A percentile compares a stretch with the other conserved stretches of the same genome.
Conservation (phyloP, 148 eudicot genomes). For the Rhododendron ovatum region DNA sequence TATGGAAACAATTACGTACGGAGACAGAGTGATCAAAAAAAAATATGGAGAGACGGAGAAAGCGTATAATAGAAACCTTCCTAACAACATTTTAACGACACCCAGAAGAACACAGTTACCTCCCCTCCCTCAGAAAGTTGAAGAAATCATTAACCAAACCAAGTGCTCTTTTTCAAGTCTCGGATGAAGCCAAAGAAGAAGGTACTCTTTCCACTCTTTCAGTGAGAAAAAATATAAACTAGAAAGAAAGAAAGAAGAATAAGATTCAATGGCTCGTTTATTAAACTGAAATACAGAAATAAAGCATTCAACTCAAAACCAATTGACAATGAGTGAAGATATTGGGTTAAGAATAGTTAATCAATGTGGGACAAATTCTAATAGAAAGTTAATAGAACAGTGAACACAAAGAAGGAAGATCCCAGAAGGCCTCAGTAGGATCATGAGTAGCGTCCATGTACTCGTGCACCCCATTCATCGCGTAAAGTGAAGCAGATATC, state of each 20-base stretch:
- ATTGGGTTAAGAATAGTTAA: neutral
- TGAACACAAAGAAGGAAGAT: conserved; percentile 61
- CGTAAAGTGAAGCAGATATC: conserved; percentile 43
- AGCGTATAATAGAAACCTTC: too few species aligned
- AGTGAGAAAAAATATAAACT: neutral
- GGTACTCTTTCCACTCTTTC: neutral
- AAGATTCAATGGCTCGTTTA: neutral
- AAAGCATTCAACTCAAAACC: neutral
- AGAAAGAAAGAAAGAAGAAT: neutral
- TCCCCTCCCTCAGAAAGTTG: neutral
- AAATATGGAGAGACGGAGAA: too few species aligned
- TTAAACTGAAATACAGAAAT: neutral
- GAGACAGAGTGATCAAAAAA: too few species aligned
- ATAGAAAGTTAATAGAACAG: conserved; percentile 16
- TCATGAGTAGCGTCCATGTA: conserved; percentile 54
- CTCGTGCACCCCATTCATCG: conserved; percentile 47
- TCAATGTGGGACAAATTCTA: neutral
- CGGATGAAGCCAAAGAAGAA: neutral
- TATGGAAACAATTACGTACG: too few species aligned
- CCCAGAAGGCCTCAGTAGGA: conserved; percentile 62
- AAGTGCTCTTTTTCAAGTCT: neutral
- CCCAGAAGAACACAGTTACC: neutral
- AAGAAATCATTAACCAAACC: neutral
- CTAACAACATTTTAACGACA: neutral
- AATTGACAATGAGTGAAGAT: neutral